Conservation (phyloP, 495 filamentous ascomycete genomes). For the Lophiotrema nucula region DNA sequence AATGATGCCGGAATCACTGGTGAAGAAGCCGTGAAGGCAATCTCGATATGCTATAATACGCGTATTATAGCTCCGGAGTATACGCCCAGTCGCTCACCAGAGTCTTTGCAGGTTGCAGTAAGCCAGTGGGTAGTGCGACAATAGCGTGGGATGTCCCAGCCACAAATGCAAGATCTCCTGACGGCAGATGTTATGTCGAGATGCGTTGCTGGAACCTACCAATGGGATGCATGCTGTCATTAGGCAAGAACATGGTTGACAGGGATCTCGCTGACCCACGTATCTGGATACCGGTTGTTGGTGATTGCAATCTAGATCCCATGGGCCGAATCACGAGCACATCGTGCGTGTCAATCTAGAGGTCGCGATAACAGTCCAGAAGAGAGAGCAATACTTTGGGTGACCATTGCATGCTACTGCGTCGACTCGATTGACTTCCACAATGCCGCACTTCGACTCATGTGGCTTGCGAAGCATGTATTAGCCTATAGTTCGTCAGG, state of each 20-base stretch:
- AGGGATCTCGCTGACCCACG: slow-evolving; percentile 12
- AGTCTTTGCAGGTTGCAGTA: not conserved
- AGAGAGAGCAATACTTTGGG: too few relatives aligned
- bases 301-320: slow-evolving; percentile 15
- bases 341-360: too few relatives aligned
- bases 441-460: too few relatives aligned
- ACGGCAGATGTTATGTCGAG: too few relatives aligned
- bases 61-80: slow-evolving; percentile 6
- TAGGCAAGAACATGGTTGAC: too few relatives aligned
- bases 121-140: not conserved
- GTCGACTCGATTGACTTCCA: too few relatives aligned
- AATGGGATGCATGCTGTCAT: too few relatives aligned
- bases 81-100: not conserved
- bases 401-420: too few relatives aligned
- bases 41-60: slow-evolving; percentile 17
- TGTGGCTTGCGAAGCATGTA: too few relatives aligned
- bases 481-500: too few relatives aligned
- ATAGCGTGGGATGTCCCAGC: not conserved
- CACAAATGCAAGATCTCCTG: not conserved
- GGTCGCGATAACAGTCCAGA: too few relatives aligned
- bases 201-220: too few relatives aligned
- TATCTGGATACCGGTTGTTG: slow-evolving; percentile 1
- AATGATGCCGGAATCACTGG: not conserved
- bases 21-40: not conserved
- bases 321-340: slow-evolving; percentile 14